Evolutionary conservation across 2,329 filamentous ascomycete species (phyloP).

Genomic region (Harringtonia aguacate): DNA sequence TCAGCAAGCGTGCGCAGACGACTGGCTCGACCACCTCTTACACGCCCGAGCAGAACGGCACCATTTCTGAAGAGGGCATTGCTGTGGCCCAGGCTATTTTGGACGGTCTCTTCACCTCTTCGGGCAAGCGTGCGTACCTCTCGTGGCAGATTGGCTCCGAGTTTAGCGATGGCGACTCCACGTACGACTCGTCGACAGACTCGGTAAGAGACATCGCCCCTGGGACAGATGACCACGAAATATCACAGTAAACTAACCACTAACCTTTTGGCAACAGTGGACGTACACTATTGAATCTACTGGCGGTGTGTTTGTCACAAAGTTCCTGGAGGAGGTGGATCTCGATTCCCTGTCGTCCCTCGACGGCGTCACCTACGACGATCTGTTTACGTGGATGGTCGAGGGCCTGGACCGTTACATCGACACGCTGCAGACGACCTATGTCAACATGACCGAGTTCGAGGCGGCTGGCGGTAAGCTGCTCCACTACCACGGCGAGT

Average conservation of each 20-base stretch:
- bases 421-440: conserved; percentile 31
- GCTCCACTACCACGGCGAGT: conserved; percentile 41
- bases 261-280: too few relatives aligned
- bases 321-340: conserved; percentile 21
- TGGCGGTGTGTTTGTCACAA: conserved; percentile 21
- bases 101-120: conserved; percentile 24
- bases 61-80: conserved; percentile 10
- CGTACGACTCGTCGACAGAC: conserved; percentile 19
- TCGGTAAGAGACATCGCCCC: too few relatives aligned
- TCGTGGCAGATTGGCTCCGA: conserved; percentile 3
- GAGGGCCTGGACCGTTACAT: conserved; percentile 34
- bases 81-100: conserved; percentile 21
- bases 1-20: neutral
- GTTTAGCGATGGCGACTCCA: conserved; percentile 21
- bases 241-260: too few relatives aligned
- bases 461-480: conserved; percentile 35
- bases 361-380: conserved; percentile 40
- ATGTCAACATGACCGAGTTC: conserved; percentile 35
- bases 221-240: too few relatives aligned
- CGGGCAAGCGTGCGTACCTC: conserved; percentile 24
- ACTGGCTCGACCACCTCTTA: neutral
- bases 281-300: neutral
- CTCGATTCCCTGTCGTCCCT: conserved; percentile 19
- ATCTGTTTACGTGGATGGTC: conserved; percentile 35
- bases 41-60: conserved; percentile 8